Evolutionary conservation across 371 early-diverging fungal species (phyloP), one percentile per base, ranked within the genome.

Genomic region (Mortierella sp.): DNA sequence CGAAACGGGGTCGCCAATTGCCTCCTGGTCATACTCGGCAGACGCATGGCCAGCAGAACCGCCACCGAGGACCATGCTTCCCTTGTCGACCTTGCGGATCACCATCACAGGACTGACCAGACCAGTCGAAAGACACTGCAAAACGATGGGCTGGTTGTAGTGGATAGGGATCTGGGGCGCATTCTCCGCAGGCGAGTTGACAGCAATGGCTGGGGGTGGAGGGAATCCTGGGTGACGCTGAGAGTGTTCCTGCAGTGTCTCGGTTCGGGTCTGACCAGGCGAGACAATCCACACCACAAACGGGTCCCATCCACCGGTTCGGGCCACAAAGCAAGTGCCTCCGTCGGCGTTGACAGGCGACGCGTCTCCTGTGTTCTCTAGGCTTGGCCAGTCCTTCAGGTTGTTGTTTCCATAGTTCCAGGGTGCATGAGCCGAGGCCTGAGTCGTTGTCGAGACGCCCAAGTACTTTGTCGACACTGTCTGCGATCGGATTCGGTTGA

Each of bases 241-340:
- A 2, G 79, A 68, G 14, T 87, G 87, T 29, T 92, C 91, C 67
- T 91, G 88, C 53, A 90, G 87, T 4, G 86, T 81, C 53, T 88
- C 86, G 40, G 85, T 79, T 29, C 85, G 82, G n/a, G 88, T 87
- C 29, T 89, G 85, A 16, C 91, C 86, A 4, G 92, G 90, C 78
- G 95, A 92, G 41, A 95, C 94, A 39, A 94, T 90, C 96, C 96
- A 97, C 74, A 97, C 94, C 45, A 95, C 91, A 86, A 96, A 97
- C 6, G 95, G 94, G 70, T 96, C 95, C 97, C 97, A 97, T 34
- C 90, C 87, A 19, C 90, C 89, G 34, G 94, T 93, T 68, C 96
- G 87, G 14, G 95, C 93, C 4, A 95, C 93, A 86, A 96, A 95
- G 64, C 93, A 93, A 3, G 94, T 91, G 41, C 84, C 86, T 7